A percentile compares a stretch with the other conserved stretches of the same genome.
Evolutionary conservation across 2,329 filamentous ascomycete genomes (phyloP).

Genomic region (Aspergillus proliferans): DNA sequence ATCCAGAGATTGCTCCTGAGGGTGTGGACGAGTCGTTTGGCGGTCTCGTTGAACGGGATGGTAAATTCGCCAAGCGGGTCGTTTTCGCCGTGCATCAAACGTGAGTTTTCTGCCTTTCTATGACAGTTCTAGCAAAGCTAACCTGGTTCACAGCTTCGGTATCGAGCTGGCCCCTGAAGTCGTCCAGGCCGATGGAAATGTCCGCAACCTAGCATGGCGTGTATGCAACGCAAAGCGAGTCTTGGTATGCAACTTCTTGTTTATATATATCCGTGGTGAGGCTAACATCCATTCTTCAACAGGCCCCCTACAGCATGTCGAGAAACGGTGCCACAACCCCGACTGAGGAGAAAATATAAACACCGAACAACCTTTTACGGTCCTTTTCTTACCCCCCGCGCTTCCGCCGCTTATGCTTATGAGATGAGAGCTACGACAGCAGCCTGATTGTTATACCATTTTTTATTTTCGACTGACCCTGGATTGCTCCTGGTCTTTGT

Average conservation of each 20-base stretch:
- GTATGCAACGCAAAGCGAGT: constrained; percentile 95
- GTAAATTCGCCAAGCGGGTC: constrained; percentile 81
- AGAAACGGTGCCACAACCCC: constrained; percentile 58
- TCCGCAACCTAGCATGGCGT: constrained; percentile 85
- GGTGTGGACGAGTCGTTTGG: constrained; percentile 78
- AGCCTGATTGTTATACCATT: not conserved
- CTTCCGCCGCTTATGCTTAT: not conserved
- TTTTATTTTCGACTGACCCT: not conserved
- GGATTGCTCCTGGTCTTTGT: constrained; percentile 4
- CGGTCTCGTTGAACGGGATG: constrained; percentile 73
- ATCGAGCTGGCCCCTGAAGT: constrained; percentile 92
- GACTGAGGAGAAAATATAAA: constrained; percentile 27
- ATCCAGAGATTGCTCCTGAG: constrained; percentile 82
- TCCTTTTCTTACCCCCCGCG: not conserved
- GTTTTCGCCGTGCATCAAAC: constrained; percentile 94
- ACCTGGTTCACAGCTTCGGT: constrained; percentile 55
- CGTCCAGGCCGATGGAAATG: constrained; percentile 83
- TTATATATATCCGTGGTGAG: not conserved
- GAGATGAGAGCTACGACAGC: not conserved
- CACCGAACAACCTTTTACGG: not conserved
- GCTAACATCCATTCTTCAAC: constrained; percentile 6
- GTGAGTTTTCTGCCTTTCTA: constrained; percentile 43
- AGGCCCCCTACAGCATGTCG: constrained; percentile 70
- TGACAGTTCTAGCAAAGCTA: not conserved
- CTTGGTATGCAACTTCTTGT: constrained; percentile 55